phyloP scores from a whole-genome alignment of 345 rosid genomes.

The Melastoma malabathricum region DNA sequence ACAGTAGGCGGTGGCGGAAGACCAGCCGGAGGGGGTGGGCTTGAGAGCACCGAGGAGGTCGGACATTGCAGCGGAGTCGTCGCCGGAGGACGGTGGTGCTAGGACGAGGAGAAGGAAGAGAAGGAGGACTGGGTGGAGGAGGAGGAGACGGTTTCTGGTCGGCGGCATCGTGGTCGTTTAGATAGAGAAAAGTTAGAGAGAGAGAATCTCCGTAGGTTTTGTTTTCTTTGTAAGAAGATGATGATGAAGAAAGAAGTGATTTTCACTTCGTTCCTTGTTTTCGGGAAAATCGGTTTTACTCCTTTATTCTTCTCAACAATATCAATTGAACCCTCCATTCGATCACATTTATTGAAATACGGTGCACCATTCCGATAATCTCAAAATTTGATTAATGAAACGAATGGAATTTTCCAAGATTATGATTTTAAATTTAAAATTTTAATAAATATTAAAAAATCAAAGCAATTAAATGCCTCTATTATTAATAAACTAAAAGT shows the following conservation, averaged over 20 bases:
- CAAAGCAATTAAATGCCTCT: too few relatives aligned
- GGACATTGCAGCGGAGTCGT: constrained; percentile 38
- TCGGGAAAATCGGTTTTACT: too few relatives aligned
- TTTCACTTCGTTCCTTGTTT: too few relatives aligned
- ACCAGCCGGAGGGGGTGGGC: constrained; percentile 47
- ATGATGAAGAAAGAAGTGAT: not conserved
- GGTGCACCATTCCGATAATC: too few relatives aligned
- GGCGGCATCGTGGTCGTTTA: not conserved
- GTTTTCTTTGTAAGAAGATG: not conserved
- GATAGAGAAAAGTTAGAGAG: not conserved
- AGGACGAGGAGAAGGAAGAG: constrained; percentile 11
- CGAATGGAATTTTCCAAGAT: too few relatives aligned
- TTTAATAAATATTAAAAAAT: too few relatives aligned
- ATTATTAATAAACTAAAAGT: too few relatives aligned
- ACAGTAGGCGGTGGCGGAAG: constrained; percentile 29
- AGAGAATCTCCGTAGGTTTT: not conserved
- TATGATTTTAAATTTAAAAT: too few relatives aligned
- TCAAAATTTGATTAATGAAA: too few relatives aligned
- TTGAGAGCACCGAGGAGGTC: constrained; percentile 31
- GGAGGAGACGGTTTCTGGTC: constrained; percentile 8
- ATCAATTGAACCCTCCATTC: too few relatives aligned
- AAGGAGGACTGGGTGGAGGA: constrained; percentile 11
- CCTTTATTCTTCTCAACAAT: too few relatives aligned
- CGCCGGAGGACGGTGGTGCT: constrained; percentile 19
- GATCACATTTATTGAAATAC: too few relatives aligned